Conservation (phyloP, 2,329 filamentous ascomycete genomes). For the Trichoderma brevicompactum region DNA sequence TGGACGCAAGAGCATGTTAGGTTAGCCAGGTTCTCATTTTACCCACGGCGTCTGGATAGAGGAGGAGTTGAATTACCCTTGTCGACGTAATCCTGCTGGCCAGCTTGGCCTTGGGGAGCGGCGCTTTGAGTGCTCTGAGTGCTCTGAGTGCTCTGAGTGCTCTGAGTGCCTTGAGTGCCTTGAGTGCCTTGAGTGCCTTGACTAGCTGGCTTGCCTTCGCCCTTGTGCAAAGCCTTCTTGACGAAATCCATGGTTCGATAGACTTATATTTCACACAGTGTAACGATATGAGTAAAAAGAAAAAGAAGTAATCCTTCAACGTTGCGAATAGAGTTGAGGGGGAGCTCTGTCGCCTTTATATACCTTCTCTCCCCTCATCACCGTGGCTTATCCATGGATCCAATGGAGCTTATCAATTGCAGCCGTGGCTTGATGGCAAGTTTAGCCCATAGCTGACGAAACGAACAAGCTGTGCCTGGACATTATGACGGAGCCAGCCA, state of each 20-base stretch:
- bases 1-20: slow-evolving; percentile 21
- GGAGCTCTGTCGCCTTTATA: slow-evolving; percentile 6
- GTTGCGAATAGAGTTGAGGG: not conserved
- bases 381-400: slow-evolving; percentile 6
- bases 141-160: slow-evolving; percentile 28
- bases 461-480: not conserved
- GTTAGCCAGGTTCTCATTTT: not conserved
- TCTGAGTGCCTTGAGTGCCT: slow-evolving; percentile 30
- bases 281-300: no score
- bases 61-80: slow-evolving; percentile 39
- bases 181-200: slow-evolving; percentile 28
- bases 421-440: slow-evolving; percentile 5
- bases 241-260: slow-evolving; percentile 44
- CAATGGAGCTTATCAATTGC: not conserved
- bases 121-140: slow-evolving; percentile 31
- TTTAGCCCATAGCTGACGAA: slow-evolving; percentile 1
- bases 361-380: not conserved
- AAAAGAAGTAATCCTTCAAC: no score
- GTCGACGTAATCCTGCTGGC: slow-evolving; percentile 42
- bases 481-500: slow-evolving; percentile 2
- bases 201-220: slow-evolving; percentile 26
- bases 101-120: slow-evolving; percentile 17
- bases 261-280: not conserved
- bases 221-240: slow-evolving; percentile 41
- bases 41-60: no score